Base-by-base conservation (phyloP, 176 grass and related monocot species). In the Stipa capillata region DNA sequence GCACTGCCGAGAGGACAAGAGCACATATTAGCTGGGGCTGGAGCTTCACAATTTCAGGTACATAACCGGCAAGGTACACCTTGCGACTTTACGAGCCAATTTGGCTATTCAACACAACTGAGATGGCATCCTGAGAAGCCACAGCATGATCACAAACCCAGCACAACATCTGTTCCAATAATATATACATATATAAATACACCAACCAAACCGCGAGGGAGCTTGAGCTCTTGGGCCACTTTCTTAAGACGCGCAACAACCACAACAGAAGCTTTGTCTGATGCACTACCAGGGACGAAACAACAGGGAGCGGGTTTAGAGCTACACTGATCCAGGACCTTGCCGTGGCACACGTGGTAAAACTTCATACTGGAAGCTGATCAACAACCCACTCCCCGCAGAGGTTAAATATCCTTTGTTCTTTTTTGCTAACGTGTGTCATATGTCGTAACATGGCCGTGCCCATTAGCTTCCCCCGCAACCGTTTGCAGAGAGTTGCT, bases 261-360 rank as follows among this genome's bases (percentile, higher is more conserved):
- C 68, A 73, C 48, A n/a, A 16, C 63, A 74, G 3, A 57, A 81
- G 69, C 45, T 44, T n/a, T 28, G 77, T 55, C 72, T 57, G 54
- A 49, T 34, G 78, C 55, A 7, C 78, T 56, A 28, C 55, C 32
- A 43, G 20, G 7, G 77, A 43, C 34, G 4, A 77, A 53, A 60
- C 75, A 67, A n/a, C 82, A 76, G 29, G 27, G 54, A 52, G 52
- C 37, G 18, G 81, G 77, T 40, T 89, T 49, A 15, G 16, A 72
- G 51, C 82, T 81, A 77, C 87, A 78, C n/a, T 7, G 9, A 55
- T 40, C 83, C 78, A 89, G 83, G 55, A 16, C 41, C 45, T 71
- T 85, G 31, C 48, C 80, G 72, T 50, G 78, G 62, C 16, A 39
- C 45, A 77, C 45, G 36, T 76, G 61, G 35, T 28, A 29, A 44